Conservation (phyloP, 2,329 filamentous ascomycete genomes). For the Ophiostoma fasciatum region DNA sequence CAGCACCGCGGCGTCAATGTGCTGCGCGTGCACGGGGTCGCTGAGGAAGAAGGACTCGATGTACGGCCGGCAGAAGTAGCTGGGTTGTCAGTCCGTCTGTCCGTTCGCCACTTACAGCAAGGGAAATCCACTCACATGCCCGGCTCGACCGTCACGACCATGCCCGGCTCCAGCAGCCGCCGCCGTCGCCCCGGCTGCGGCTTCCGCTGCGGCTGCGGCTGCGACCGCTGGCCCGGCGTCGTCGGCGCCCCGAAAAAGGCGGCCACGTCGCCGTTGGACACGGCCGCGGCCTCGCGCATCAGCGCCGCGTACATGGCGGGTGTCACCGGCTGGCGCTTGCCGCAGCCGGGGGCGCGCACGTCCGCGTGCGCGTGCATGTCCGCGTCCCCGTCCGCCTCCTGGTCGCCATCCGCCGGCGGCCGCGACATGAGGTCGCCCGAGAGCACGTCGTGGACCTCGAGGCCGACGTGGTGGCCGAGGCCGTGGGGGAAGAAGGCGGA, state of each 20-base stretch:
- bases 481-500: slow-evolving; percentile 53
- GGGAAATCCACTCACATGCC: slow-evolving; percentile 36
- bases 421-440: slow-evolving; percentile 23
- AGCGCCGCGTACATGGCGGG: slow-evolving; percentile 21
- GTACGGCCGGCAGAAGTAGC: slow-evolving; percentile 63
- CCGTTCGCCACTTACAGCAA: too few relatives aligned
- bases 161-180: slow-evolving; percentile 35
- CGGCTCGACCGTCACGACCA: slow-evolving; percentile 68
- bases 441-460: slow-evolving; percentile 48
- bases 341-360: slow-evolving; percentile 9
- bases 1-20: slow-evolving; percentile 50
- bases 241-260: background rate
- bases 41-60: slow-evolving; percentile 54
- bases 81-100: slow-evolving; percentile 18
- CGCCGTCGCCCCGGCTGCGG: too few relatives aligned
- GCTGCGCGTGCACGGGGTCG: slow-evolving; percentile 40
- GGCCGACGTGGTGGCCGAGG: slow-evolving; percentile 48
- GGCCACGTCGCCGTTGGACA: slow-evolving; percentile 2
- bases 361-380: background rate
- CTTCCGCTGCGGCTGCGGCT: too few relatives aligned
- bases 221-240: too few relatives aligned
- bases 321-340: slow-evolving; percentile 28
- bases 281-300: slow-evolving; percentile 11
- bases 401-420: background rate
- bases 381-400: background rate